These are phyloP conservation scores for Paraconiothyrium sp. DNA, from an alignment of 2,329 filamentous ascomycete species.

Conservation along the genomic window DNA sequence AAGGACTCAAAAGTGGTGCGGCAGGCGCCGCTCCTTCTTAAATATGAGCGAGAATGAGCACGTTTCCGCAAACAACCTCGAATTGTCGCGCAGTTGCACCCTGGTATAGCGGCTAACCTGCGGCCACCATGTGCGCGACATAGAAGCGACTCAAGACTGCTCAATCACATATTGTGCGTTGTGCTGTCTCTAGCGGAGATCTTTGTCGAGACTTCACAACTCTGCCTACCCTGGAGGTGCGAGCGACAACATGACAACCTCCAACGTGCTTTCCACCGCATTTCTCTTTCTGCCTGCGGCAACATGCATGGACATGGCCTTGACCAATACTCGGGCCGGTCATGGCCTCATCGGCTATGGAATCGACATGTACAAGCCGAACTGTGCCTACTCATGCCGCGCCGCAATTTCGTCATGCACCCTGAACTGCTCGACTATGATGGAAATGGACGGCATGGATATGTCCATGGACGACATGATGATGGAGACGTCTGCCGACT, in stretches of 20 bases:
- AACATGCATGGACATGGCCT: slow-evolving; percentile 9
- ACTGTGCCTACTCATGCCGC: slow-evolving; percentile 29
- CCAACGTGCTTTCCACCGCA: background rate
- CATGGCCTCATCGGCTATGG: slow-evolving; percentile 32
- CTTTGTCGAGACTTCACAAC: background rate
- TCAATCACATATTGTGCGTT: slow-evolving; percentile 8
- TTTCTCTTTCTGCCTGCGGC: slow-evolving; percentile 2
- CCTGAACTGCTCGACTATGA: slow-evolving; percentile 23
- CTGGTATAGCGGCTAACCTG: slow-evolving; percentile 9
- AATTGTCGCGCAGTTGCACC: slow-evolving; percentile 9
- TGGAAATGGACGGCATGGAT: slow-evolving; percentile 16
- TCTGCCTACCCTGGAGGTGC: background rate
- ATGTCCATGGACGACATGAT: slow-evolving; percentile 18
- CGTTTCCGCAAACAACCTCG: slow-evolving; percentile 15
- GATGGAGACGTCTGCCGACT: slow-evolving; percentile 25
- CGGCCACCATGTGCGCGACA: slow-evolving; percentile 5
- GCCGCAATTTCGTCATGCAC: slow-evolving; percentile 17
- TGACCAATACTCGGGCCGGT: slow-evolving; percentile 10
- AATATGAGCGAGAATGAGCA: slow-evolving; percentile 13
- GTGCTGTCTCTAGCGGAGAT: background rate
- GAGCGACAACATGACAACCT: slow-evolving; percentile 3
- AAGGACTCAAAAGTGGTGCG: slow-evolving; percentile 8
- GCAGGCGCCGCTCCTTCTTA: slow-evolving; percentile 4
- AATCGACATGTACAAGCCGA: slow-evolving; percentile 25
- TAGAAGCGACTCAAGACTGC: background rate